Percentiles rank a stretch among this genome's conserved stretches.
Conservation (phyloP, 257 asterid species). For the Capsicum rhomboideum region DNA sequence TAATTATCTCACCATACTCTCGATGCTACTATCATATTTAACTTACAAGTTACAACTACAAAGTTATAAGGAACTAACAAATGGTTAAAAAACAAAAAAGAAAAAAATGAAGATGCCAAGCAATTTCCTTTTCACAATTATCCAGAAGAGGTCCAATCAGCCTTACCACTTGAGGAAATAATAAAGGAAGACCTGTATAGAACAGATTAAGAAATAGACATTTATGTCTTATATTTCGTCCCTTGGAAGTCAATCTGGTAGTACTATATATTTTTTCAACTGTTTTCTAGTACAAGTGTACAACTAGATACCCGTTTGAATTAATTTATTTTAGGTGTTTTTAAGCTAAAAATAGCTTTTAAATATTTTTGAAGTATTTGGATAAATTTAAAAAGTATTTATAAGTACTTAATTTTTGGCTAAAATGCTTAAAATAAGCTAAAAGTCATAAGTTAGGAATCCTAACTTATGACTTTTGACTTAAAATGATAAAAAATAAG, state of each 20-base stretch:
- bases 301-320: background rate
- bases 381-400: too few species aligned
- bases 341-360: too few species aligned
- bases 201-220: background rate
- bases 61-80: background rate
- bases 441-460: too few species aligned
- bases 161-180: background rate
- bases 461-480: too few species aligned
- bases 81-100: background rate
- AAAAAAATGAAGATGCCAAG: background rate
- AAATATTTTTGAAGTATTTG: too few species aligned
- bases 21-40: too few species aligned
- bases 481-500: too few species aligned
- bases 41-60: background rate
- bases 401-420: too few species aligned
- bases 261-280: background rate
- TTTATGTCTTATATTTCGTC: background rate
- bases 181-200: background rate
- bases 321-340: too few species aligned
- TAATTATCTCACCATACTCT: too few species aligned
- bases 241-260: background rate
- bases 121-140: background rate
- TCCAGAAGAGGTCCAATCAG: background rate
- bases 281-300: background rate
- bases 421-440: too few species aligned